Evolutionary conservation across 495 filamentous ascomycete species (phyloP).

Genomic region (Penicillium roqueforti): DNA sequence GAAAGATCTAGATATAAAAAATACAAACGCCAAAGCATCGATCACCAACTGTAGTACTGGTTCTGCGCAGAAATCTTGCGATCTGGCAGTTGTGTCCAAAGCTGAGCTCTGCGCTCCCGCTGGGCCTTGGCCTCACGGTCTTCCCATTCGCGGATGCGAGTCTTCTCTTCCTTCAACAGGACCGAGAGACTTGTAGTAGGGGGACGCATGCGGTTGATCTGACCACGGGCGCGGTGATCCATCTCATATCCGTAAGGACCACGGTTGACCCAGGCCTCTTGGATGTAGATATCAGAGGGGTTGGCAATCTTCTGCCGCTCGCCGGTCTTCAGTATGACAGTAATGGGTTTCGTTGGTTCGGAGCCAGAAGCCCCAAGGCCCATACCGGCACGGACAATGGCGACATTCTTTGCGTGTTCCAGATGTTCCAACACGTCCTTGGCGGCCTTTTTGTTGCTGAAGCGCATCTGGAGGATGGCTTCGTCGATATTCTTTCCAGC

Average conservation of each 20-base stretch:
- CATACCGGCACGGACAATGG: constrained; percentile 78
- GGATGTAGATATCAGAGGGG: constrained; percentile 74
- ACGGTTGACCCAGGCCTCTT: constrained; percentile 85
- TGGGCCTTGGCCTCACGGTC: constrained; percentile 74
- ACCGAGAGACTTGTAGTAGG: constrained; percentile 76
- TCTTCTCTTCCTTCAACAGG: constrained; percentile 88
- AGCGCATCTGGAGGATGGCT: constrained; percentile 91
- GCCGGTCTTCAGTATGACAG: constrained; percentile 36
- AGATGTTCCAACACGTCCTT: constrained; percentile 73
- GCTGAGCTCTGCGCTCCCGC: constrained; percentile 58
- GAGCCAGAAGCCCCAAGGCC: constrained; percentile 49
- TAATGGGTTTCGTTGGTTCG: constrained; percentile 36
- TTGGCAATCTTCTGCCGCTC: constrained; percentile 60
- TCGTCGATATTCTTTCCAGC: constrained; percentile 87
- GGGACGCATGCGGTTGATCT: constrained; percentile 54
- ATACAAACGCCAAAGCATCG: constrained; percentile 26
- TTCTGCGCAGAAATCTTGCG: constrained; percentile 58
- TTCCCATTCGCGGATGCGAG: constrained; percentile 70
- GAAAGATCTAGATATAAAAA: constrained; percentile 22
- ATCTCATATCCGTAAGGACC: constrained; percentile 53
- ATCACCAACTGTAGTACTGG: constrained; percentile 85
- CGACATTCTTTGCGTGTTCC: constrained; percentile 68
- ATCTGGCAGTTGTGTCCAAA: constrained; percentile 85
- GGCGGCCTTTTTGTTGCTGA: constrained; percentile 89
- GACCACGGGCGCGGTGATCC: constrained; percentile 67